Evolutionary conservation across 2,329 filamentous ascomycete species (phyloP).

Genomic region (Beauveria sp.): DNA sequence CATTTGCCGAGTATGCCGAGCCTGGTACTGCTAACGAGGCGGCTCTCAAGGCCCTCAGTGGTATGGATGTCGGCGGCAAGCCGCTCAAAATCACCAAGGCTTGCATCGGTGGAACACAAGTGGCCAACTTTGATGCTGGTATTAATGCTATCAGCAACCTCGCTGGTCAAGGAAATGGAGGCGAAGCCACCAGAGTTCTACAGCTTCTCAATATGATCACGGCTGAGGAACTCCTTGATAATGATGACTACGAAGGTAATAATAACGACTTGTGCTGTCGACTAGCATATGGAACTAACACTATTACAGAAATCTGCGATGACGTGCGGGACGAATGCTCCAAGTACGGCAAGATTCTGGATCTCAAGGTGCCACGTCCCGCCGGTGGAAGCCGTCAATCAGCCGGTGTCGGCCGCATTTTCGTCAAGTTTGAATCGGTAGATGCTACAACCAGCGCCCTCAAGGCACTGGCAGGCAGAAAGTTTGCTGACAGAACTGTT

Average conservation of each 20-base stretch:
- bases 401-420: slow-evolving; percentile 94
- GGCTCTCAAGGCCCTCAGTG: slow-evolving; percentile 84
- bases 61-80: slow-evolving; percentile 86
- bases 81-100: slow-evolving; percentile 80
- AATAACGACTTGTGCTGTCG: not conserved
- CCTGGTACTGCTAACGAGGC: slow-evolving; percentile 63
- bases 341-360: slow-evolving; percentile 79
- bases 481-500: slow-evolving; percentile 93
- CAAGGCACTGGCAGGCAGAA: slow-evolving; percentile 82
- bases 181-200: slow-evolving; percentile 75
- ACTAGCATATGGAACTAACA: slow-evolving; percentile 25
- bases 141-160: slow-evolving; percentile 98
- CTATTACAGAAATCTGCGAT: slow-evolving; percentile 76
- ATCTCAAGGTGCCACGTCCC: slow-evolving; percentile 90
- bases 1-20: slow-evolving; percentile 91
- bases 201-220: slow-evolving; percentile 99
- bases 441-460: slow-evolving; percentile 79
- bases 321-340: slow-evolving; percentile 88
- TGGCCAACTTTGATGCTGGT: slow-evolving; percentile 84
- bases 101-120: slow-evolving; percentile 90
- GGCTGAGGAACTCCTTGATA: slow-evolving; percentile 85
- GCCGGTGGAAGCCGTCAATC: slow-evolving; percentile 75
- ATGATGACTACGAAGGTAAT: slow-evolving; percentile 89
- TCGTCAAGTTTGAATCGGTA: slow-evolving; percentile 78
- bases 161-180: slow-evolving; percentile 74